Conservation (phyloP, 352 stramenopile species). For the Pythium plurisporium region DNA sequence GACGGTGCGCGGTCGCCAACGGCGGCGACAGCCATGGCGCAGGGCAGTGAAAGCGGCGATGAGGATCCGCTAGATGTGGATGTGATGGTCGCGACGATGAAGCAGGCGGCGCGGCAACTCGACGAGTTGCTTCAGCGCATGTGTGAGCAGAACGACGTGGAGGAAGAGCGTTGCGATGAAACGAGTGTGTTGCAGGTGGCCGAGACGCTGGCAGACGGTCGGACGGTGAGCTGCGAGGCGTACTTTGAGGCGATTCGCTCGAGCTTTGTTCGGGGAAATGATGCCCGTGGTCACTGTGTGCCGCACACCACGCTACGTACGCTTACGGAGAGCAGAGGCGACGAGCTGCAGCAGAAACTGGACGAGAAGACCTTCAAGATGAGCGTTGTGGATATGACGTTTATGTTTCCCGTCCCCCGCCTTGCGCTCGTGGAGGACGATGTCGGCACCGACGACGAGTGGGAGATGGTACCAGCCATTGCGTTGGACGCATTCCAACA, state of each 20-base stretch:
- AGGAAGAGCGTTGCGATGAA: neutral
- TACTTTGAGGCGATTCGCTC: conserved; percentile 13
- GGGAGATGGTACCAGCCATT: conserved; percentile 8
- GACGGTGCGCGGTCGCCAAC: neutral
- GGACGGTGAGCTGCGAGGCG: neutral
- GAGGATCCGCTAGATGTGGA: neutral
- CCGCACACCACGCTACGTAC: neutral
- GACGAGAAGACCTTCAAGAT: neutral
- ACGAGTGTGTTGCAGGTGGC: neutral
- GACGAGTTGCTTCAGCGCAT: conserved; percentile 51
- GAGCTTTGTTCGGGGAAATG: neutral
- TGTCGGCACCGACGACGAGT: neutral
- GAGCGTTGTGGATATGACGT: conserved; percentile 2
- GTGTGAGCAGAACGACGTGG: conserved; percentile 10
- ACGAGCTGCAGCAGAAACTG: neutral
- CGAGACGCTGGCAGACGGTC: neutral
- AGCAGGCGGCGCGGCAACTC: conserved; percentile 25
- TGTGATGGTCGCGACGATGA: conserved; percentile 25
- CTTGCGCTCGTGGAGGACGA: neutral
- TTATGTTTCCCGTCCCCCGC: conserved; percentile 5
- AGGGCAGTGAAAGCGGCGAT: neutral
- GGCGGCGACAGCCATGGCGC: neutral
- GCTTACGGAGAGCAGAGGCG: neutral
- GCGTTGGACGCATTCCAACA: conserved; percentile 2
- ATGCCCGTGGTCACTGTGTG: neutral